Conservation (phyloP, 2,329 filamentous ascomycete genomes). For the Fusarium irregulare region DNA sequence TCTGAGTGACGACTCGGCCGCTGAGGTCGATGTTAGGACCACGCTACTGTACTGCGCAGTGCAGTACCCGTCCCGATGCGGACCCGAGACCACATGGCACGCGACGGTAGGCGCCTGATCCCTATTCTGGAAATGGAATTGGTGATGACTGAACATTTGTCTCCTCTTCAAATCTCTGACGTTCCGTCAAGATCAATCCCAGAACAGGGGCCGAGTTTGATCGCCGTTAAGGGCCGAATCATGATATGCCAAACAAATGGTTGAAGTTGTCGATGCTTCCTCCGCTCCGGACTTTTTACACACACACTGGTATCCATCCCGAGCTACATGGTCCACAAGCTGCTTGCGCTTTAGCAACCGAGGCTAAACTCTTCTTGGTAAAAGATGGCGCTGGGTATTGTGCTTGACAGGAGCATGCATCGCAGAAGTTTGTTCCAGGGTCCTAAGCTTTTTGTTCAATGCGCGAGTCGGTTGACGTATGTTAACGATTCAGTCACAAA, state of each 20-base stretch:
- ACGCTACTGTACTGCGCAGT: slow-evolving; percentile 8
- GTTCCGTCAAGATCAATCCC: neutral
- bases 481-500: slow-evolving; percentile 7
- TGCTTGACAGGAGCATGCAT: neutral
- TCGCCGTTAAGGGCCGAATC: slow-evolving; percentile 9
- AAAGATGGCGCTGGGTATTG: neutral
- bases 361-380: neutral
- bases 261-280: neutral
- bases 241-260: neutral
- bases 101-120: slow-evolving; percentile 16
- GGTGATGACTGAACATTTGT: neutral
- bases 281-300: slow-evolving; percentile 1
- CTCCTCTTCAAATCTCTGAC: neutral
- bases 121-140: slow-evolving; percentile 6
- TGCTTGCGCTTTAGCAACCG: neutral
- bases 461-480: neutral
- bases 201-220: slow-evolving; percentile 7
- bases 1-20: slow-evolving; percentile 28
- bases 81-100: slow-evolving; percentile 28
- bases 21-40: slow-evolving; percentile 5
- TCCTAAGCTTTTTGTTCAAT: neutral
- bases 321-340: slow-evolving; percentile 7
- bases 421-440: neutral
- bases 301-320: neutral
- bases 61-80: slow-evolving; percentile 16